phyloP scores from a whole-genome alignment of 352 stramenopile species.

The Phytophthora crassamura region DNA sequence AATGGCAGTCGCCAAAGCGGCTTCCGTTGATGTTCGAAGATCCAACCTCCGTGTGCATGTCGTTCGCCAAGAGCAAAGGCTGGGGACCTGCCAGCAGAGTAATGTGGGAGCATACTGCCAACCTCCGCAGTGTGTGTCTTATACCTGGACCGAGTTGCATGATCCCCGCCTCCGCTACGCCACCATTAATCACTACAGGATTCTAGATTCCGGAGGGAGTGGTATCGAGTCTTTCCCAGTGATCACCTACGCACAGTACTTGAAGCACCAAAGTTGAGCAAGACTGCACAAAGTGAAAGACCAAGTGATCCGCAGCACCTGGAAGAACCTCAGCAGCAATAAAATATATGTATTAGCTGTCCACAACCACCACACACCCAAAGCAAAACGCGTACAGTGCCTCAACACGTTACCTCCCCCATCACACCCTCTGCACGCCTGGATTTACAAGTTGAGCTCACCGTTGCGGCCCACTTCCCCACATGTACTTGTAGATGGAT shows the following conservation, averaged over 20 bases:
- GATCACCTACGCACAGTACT: slow-evolving; percentile 5
- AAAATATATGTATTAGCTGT: slow-evolving; percentile 26
- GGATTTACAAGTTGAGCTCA: slow-evolving; percentile 29
- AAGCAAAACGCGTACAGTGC: slow-evolving; percentile 15
- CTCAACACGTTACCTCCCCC: slow-evolving; percentile 10
- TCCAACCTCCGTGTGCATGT: slow-evolving; percentile 1
- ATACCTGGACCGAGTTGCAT: not conserved
- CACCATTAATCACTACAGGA: not conserved
- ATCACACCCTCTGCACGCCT: slow-evolving; percentile 19
- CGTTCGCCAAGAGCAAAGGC: slow-evolving; percentile 2
- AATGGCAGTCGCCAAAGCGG: not conserved
- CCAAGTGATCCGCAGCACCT: not conserved
- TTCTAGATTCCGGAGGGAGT: not conserved
- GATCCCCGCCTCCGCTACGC: not conserved
- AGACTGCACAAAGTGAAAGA: not conserved
- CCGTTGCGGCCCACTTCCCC: slow-evolving; percentile 47
- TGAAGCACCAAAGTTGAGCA: not conserved
- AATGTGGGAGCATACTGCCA: not conserved
- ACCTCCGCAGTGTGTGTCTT: not conserved
- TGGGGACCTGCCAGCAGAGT: not conserved
- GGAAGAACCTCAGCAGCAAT: not conserved
- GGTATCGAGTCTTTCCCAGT: not conserved
- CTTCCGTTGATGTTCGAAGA: not conserved
- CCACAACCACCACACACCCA: slow-evolving; percentile 20
- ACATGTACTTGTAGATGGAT: slow-evolving; percentile 90